phyloP scores from a whole-genome alignment of 306 rosid species.

The Rubus parviflorus region DNA sequence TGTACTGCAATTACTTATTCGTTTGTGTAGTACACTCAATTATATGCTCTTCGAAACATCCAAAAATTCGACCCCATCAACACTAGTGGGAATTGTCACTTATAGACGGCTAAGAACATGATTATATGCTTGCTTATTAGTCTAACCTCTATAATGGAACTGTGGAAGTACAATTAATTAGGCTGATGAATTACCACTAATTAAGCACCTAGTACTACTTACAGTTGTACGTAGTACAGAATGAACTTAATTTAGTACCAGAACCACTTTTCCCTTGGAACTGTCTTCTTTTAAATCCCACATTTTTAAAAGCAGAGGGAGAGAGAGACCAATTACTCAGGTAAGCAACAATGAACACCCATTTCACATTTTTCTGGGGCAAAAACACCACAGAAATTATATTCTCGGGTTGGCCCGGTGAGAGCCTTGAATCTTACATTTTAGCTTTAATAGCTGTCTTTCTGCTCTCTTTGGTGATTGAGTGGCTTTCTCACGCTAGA shows the following conservation, averaged over 20 bases:
- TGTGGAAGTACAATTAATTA: neutral
- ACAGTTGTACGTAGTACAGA: neutral
- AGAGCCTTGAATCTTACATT: slow-evolving; percentile 3
- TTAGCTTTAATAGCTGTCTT: slow-evolving; percentile 12
- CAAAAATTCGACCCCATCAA: too few species aligned
- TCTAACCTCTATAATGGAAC: too few species aligned
- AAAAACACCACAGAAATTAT: slow-evolving; percentile 6
- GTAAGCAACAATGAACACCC: slow-evolving; percentile 17
- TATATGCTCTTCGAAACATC: too few species aligned
- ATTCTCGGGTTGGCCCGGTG: slow-evolving; percentile 20
- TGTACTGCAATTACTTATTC: too few species aligned
- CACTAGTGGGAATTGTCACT: neutral
- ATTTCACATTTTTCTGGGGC: slow-evolving; percentile 18
- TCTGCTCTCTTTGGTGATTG: slow-evolving; percentile 2
- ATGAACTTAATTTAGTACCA: slow-evolving; percentile 2
- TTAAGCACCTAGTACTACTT: neutral
- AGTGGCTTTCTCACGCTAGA: slow-evolving; percentile 28
- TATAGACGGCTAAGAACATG: neutral
- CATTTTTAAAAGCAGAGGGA: neutral
- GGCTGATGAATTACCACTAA: neutral
- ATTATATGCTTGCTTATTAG: neutral
- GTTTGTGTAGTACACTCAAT: too few species aligned
- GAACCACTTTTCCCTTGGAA: neutral
- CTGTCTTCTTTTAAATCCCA: neutral
- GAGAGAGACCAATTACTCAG: neutral